Base-by-base conservation (phyloP, 257 asterid species). In the Catharanthus roseus region DNA sequence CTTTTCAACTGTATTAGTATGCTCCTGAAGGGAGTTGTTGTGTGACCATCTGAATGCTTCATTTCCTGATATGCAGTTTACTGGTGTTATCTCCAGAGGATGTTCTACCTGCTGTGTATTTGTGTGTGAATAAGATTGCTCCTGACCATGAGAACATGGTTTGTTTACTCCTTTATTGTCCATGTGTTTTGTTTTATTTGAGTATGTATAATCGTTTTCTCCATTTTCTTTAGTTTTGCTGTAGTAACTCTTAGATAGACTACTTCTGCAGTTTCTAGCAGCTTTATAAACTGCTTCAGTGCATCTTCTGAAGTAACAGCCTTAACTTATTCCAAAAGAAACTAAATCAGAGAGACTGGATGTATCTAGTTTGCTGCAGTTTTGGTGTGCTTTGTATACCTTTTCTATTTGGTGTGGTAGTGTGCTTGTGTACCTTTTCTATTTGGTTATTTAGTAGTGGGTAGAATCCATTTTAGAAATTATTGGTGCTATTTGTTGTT, bases 141-240 rank as follows among this genome's bases (percentile, higher is more conserved):
- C 96, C 98, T 75, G 95, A 88, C 57, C 95, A 88, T 83, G 96
- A 88, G 84, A 93, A 93, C 77, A 84, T 79, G 91, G 96, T 92
- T 72, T 10, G 82, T 31, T 16, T 51, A 75, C 44, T 69, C 51
- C 77, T 47, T 58, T 57, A 55, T 77, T 42, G 45, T 41, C 33
- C 65, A 42, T 64, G 50, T 42, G 53, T 75, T 81, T 63, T 28
- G 4, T 10, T 45, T 31, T 47, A 28, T 19, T 29, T 49, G 33
- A 6, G 51, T 13, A 19, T 23, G 45, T 47, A 34, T 26, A 31
- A 24, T 36, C 26, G 28, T 45, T 56, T 39, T 12, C 39, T 26
- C 12, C 21, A 36, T 61, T n/a, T 42, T 4, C 36, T 26, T 57
- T n/a, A n/a, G 6, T 11, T 29, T 54, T 7, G 49, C n/a, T 64